Base-by-base conservation (phyloP, 768 basidiomycete species). In the Lentinus brumalis region DNA sequence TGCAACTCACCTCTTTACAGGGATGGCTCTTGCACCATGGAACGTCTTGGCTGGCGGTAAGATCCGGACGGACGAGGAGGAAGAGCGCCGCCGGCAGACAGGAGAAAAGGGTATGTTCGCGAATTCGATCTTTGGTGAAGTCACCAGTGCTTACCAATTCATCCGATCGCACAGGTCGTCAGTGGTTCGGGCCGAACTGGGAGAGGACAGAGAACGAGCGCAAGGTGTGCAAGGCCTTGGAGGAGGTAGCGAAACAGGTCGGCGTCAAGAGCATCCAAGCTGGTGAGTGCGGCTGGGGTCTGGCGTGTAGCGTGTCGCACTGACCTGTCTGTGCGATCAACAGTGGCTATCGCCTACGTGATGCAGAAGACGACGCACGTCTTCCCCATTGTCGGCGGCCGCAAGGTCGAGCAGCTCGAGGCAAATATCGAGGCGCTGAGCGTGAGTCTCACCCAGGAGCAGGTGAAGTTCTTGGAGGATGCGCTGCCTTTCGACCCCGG, bases 291-390 rank as follows among this genome's bases (percentile, higher is more conserved):
- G 16, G 6, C 31, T n/a, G 15, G 3, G 50, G 12, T 50, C 18
- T 18, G 38, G 4, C 16, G 16, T 39, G 15, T 5, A 26, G 35
- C 35, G 11, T 35, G 11, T 35, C 6, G 11, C 35, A 11, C 35
- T 35, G 35, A 35, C 35, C 35, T 11, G 21, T 39, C 11, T 1
- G 35, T 35, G 35, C 35, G 12, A 12, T 49, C 12, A 8, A 35
- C 18, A 78, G 80, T 83, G 2, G 81, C 81, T 1, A 79, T 85
- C 59, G 81, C 82, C 14, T 84, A 83, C 57, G 71, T 85, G 12
- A 72, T 85, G 71, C 80, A 83, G 40, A 86, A 84, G 67, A 74
- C 78, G 2, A 77, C 79, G 0, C 82, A 74, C 53, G 80, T 65
- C 1, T 65, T 65, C 60, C 64, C 60, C 21, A 74, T 83, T 58